These are phyloP conservation scores for Aegilops sharonensis DNA, from an alignment of 176 grass and related monocot genomes.

Conservation along the genomic window DNA sequence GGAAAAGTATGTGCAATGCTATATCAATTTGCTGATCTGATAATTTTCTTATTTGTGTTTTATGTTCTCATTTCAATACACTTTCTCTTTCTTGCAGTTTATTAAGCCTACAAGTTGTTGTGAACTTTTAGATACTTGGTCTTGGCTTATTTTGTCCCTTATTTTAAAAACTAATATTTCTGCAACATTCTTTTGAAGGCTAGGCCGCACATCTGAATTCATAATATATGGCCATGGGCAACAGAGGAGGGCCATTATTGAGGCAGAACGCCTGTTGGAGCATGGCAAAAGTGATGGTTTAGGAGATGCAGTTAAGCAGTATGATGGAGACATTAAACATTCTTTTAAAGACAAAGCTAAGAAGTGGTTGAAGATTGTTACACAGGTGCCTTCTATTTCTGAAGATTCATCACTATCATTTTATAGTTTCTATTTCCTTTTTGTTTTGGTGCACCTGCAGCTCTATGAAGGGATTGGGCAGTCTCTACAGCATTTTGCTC, in stretches of 20 bases:
- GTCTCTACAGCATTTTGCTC: slow-evolving; percentile 4
- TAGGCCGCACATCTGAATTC: slow-evolving; percentile 80
- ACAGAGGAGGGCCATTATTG: slow-evolving; percentile 86
- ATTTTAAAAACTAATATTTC: slow-evolving; percentile 10
- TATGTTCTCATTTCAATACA: slow-evolving; percentile 1
- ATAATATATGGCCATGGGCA: slow-evolving; percentile 92
- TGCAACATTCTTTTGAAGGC: slow-evolving; percentile 53
- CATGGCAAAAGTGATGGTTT: slow-evolving; percentile 37
- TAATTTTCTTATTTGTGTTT: slow-evolving; percentile 6
- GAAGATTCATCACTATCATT: slow-evolving; percentile 8
- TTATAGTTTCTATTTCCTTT: slow-evolving; percentile 8
- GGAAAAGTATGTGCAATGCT: background rate
- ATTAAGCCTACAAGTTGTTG: background rate
- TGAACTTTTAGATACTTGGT: slow-evolving; percentile 13
- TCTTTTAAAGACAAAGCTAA: slow-evolving; percentile 88
- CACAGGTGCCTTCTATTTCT: slow-evolving; percentile 55
- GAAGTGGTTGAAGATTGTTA: slow-evolving; percentile 92
- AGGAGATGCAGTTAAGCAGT: slow-evolving; percentile 45
- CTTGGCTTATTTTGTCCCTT: slow-evolving; percentile 19
- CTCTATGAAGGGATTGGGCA: slow-evolving; percentile 1
- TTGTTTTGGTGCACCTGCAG: background rate
- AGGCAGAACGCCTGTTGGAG: slow-evolving; percentile 65
- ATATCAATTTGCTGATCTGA: slow-evolving; percentile 11
- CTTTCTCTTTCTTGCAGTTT: slow-evolving; percentile 19
- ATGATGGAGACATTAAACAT: slow-evolving; percentile 49